Percentiles rank a stretch among this genome's conserved stretches.
Evolutionary conservation across 177 flowering plant species (phyloP).

Genomic region (Vitis hybrid): DNA sequence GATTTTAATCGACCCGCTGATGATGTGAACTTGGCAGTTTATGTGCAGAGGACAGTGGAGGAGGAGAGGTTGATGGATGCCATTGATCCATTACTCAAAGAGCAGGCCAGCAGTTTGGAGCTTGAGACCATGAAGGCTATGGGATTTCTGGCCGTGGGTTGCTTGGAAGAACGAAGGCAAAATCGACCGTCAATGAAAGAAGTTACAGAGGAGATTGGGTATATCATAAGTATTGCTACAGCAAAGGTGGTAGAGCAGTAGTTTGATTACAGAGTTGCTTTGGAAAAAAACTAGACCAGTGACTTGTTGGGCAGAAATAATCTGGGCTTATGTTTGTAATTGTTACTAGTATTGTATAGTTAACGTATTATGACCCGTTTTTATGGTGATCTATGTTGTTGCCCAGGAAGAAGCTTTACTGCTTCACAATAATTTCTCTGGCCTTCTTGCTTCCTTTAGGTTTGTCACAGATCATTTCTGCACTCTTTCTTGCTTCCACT

Average conservation of each 20-base stretch:
- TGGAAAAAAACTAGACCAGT: too few species aligned
- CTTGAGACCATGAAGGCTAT: constrained; percentile 48
- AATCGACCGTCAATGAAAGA: constrained; percentile 60
- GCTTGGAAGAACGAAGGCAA: constrained; percentile 51
- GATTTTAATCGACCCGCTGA: constrained; percentile 48
- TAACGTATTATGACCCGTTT: too few species aligned
- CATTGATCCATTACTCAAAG: constrained; percentile 33
- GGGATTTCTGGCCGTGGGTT: constrained; percentile 44
- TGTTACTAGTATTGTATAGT: too few species aligned
- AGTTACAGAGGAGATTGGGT: constrained; percentile 48
- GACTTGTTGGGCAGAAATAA: too few species aligned
- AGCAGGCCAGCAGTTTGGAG: constrained; percentile 30
- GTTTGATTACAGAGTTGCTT: background rate
- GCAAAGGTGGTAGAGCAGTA: background rate
- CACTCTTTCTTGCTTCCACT: too few species aligned
- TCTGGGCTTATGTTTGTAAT: too few species aligned
- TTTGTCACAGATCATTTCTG: too few species aligned
- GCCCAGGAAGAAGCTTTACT: too few species aligned
- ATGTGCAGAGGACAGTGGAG: constrained; percentile 33
- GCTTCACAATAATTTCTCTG: too few species aligned
- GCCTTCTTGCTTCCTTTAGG: too few species aligned
- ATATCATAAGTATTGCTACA: constrained; percentile 31
- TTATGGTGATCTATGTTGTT: too few species aligned
- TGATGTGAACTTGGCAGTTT: constrained; percentile 55
- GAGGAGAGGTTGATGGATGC: constrained; percentile 42